Evolutionary conservation across 371 early-diverging fungal species (phyloP), one percentile per base, ranked within the genome.

Genomic region (Mortierella sp.): DNA sequence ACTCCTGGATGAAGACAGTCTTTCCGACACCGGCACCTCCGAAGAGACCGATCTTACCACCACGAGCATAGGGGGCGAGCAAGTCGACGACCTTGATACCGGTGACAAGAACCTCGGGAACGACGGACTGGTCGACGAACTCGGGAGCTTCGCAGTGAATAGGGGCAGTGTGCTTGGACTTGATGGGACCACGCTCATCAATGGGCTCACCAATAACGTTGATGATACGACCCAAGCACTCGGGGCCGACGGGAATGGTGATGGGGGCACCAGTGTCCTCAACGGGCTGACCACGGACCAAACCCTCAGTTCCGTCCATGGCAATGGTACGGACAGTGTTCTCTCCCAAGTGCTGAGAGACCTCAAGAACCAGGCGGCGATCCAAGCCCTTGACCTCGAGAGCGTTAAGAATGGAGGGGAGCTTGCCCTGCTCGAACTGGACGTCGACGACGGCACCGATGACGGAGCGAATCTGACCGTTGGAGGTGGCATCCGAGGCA

Each of bases 1-100:
- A 89, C 88, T 97, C 98, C 85, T 96, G 96, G 88, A 97, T 97
- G 83, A 97, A 91, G 84, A 97, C 98, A 85, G 98, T 98, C 90
- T 98, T 98, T 82, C 98, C 98, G 87, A 98, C 98, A 94, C 97
- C 97, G 72, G 98, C 98, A 92, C 98, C 98, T 79, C 98, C 98
- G 87, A 98, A 97, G 69, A 98, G 93, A 84, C 98, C 98, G 86
- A 98, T 98, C 93, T 98, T 98, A 86, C 97, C 97, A 89, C 98
- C 98, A 92, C 92, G 91, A 76, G 97, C 95, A 83, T 97, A 98
- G 79, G 98, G 98, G 81, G 98, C 97, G 57, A 98, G 91, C 81
- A 98, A 89, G 85, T 98, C 98, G 86, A 98, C 96, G 77, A 98
- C 98, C 94, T 98, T 98, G 90, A 98, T 98, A 88, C 98, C 98